Evolutionary conservation across 768 basidiomycete species (phyloP).

Genomic region (Lentinula sp.): DNA sequence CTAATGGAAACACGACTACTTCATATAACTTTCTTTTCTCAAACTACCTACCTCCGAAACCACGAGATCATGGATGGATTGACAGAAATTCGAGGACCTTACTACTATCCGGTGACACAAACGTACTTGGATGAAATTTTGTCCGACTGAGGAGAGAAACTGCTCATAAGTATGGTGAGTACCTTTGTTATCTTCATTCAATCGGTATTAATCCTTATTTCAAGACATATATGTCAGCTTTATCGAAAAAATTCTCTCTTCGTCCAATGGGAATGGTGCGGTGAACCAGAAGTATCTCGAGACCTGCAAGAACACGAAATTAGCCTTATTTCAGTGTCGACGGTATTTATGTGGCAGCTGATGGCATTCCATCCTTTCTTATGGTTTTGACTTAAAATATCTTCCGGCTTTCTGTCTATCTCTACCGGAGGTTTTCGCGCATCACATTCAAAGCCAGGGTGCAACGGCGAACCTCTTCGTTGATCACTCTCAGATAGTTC

Average conservation of each 20-base stretch:
- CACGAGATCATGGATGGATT: constrained; percentile 31
- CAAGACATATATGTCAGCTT: constrained; percentile 28
- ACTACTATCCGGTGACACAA: constrained; percentile 34
- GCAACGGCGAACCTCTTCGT: constrained; percentile 36
- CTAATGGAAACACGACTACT: not conserved
- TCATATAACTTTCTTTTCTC: constrained; percentile 23
- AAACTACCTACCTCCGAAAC: constrained; percentile 26
- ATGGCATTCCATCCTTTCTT: not conserved
- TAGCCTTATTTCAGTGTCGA: not conserved
- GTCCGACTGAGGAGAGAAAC: constrained; percentile 34
- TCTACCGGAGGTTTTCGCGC: constrained; percentile 36
- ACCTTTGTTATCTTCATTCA: not conserved
- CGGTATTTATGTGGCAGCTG: not conserved
- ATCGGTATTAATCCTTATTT: not conserved
- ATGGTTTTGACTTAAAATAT: constrained; percentile 39
- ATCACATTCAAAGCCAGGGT: constrained; percentile 39
- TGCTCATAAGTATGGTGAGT: constrained; percentile 29
- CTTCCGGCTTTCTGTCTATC: constrained; percentile 40
- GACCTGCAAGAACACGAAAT: constrained; percentile 12
- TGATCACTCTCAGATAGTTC: constrained; percentile 39
- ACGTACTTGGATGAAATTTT: constrained; percentile 35
- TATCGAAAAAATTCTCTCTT: constrained; percentile 30
- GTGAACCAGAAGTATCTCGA: constrained; percentile 28
- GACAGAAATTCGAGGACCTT: constrained; percentile 40
- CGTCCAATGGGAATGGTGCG: constrained; percentile 24